Evolutionary conservation across 2,329 filamentous ascomycete genomes (phyloP), one percentile per base, ranked within the genome.

Genomic region (Talaromyces piceae): DNA sequence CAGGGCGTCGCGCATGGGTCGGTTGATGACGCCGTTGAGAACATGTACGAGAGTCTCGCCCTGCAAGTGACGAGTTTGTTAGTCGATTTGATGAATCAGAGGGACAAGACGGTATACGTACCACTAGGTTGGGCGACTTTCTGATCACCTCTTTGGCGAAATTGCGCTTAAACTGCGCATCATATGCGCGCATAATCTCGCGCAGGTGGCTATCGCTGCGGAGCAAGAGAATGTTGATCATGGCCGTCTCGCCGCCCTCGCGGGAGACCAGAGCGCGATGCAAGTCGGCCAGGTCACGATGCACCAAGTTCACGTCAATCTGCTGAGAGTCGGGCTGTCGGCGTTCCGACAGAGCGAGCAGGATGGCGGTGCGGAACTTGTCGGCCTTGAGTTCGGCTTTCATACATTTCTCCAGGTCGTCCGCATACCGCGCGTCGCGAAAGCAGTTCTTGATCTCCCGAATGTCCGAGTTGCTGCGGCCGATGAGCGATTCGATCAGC

Each of bases 1-100:
- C 31, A 96, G 79, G 3, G 91, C 89, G 67, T 97, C 93, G 50
- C 93, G 88, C 56, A 95, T 89, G 5, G 93, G 91, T 53, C 87
- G 87, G 73, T 97, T 97, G 73, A 97, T 95, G 52, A 95, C 84
- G 62, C 93, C 93, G 71, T 97, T 96, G 63, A 98, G 84, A 60
- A 97, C 88, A 69, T 97, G 93, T 0, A 90, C 88, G 31, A 97
- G 82, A 18, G 95, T 83, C 73, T 98, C 93, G 57, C 93, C 93
- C 91, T 96, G 59, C 6, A 28, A 3, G 11, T 18, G 16, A 18
- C 54, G 61, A 45, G 25, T 49, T 27, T 45, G 23, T 20, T 37
- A 49, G 20, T 12, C 27, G 9, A 30, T 26, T 4, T 44, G 23
- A 37, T 28, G 48, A 20, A 27, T 51, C 28, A 25, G 31, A 45